Evolutionary conservation across 2,329 filamentous ascomycete species (phyloP).

Genomic region (Claviceps digitariae): DNA sequence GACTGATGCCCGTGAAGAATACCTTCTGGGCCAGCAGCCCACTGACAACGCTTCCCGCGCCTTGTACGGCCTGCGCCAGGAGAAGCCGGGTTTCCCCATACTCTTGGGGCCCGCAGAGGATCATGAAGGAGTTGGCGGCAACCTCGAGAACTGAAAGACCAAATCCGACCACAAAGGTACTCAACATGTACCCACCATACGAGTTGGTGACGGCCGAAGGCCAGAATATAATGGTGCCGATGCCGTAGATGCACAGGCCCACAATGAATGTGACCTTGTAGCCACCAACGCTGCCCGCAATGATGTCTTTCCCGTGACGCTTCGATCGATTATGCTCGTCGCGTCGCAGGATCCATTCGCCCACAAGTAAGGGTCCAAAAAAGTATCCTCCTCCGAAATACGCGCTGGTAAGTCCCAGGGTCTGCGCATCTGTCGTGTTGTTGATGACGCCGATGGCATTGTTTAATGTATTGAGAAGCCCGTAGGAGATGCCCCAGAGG

Average conservation of each 20-base stretch:
- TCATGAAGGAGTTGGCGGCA: conserved; percentile 61
- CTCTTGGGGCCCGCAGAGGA: conserved; percentile 57
- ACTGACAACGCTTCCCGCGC: conserved; percentile 58
- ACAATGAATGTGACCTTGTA: conserved; percentile 73
- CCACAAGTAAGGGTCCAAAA: conserved; percentile 54
- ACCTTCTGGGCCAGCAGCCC: conserved; percentile 59
- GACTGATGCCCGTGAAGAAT: conserved; percentile 51
- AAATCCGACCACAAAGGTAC: conserved; percentile 61
- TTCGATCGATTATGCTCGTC: conserved; percentile 45
- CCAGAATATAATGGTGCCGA: conserved; percentile 77
- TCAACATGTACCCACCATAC: conserved; percentile 65
- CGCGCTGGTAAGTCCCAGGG: conserved; percentile 51
- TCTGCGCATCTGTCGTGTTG: conserved; percentile 46
- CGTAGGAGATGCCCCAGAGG: conserved; percentile 84
- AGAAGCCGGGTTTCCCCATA: conserved; percentile 65
- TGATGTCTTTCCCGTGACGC: conserved; percentile 22
- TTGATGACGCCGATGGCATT: conserved; percentile 51
- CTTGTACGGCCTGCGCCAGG: conserved; percentile 64
- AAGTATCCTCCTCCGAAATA: conserved; percentile 63
- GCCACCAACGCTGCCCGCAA: conserved; percentile 40
- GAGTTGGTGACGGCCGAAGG: conserved; percentile 61
- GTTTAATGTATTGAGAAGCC: conserved; percentile 72
- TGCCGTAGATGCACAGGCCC: conserved; percentile 60
- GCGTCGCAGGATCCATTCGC: conserved; percentile 54
- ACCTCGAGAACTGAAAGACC: conserved; percentile 68